phyloP scores from a whole-genome alignment of 305 asterid genomes.

The Salvia sclarea region DNA sequence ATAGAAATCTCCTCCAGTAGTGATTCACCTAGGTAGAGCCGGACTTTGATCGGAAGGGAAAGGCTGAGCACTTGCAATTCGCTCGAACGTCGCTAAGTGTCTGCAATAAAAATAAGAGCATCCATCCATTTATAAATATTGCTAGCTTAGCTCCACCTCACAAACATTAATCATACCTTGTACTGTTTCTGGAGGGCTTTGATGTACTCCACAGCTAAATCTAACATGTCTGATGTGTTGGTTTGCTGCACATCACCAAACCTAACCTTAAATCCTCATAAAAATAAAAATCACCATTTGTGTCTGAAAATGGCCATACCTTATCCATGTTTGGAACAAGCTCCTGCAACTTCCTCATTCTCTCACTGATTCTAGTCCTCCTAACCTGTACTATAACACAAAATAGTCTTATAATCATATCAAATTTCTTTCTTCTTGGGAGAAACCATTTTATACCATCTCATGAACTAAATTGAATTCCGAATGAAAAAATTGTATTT shows the following conservation, averaged over 20 bases:
- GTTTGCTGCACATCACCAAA: constrained; percentile 66
- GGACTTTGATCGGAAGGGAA: constrained; percentile 40
- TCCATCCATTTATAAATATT: no score
- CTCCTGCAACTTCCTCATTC: constrained; percentile 90
- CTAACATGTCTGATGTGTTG: constrained; percentile 90
- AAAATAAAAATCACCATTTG: background rate
- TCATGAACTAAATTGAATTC: background rate
- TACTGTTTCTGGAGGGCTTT: constrained; percentile 73
- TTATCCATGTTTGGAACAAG: constrained; percentile 95
- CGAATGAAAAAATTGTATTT: constrained; percentile 1
- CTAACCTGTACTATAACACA: constrained; percentile 55
- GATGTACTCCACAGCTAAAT: constrained; percentile 84
- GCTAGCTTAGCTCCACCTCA: no score
- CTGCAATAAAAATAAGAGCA: no score
- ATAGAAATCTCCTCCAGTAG: background rate
- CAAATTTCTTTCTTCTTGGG: background rate
- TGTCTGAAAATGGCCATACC: constrained; percentile 34
- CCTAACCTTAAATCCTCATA: constrained; percentile 5
- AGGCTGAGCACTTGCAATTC: constrained; percentile 66
- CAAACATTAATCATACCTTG: constrained; percentile 46
- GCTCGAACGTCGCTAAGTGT: constrained; percentile 50
- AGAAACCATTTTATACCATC: background rate
- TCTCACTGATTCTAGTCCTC: constrained; percentile 83
- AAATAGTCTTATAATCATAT: constrained; percentile 2
- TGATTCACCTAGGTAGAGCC: background rate